phyloP scores from a whole-genome alignment of 306 rosid species.

The Cucurbita ficifolia region DNA sequence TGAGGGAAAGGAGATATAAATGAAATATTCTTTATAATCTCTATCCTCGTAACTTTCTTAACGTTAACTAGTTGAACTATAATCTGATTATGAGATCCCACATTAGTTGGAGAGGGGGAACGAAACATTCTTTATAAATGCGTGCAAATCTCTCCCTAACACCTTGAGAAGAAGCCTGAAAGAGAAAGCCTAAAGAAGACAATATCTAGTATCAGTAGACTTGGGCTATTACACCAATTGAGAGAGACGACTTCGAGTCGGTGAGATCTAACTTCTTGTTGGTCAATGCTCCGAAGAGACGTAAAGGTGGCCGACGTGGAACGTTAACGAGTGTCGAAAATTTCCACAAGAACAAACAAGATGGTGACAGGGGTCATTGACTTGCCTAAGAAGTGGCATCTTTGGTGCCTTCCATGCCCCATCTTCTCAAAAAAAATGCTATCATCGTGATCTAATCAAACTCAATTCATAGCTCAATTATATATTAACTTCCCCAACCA shows the following conservation, averaged over 20 bases:
- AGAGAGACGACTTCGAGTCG: background rate
- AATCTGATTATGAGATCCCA: too few relatives aligned
- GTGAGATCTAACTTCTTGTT: background rate
- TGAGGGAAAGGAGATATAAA: too few relatives aligned
- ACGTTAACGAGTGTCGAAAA: background rate
- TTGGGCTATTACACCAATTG: too few relatives aligned
- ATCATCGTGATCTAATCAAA: background rate
- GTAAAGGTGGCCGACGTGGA: background rate
- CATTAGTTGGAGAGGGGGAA: too few relatives aligned
- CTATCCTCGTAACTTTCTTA: too few relatives aligned
- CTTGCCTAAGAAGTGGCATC: background rate
- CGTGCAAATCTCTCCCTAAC: too few relatives aligned
- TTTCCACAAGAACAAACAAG: background rate
- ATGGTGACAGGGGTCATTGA: background rate
- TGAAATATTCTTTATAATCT: too few relatives aligned
- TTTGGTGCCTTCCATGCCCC: background rate
- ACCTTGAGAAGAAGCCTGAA: too few relatives aligned
- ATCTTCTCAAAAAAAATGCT: background rate
- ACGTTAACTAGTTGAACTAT: too few relatives aligned
- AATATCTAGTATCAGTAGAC: too few relatives aligned
- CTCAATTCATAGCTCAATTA: background rate
- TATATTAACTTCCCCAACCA: slow-evolving; percentile 1
- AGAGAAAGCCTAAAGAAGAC: too few relatives aligned
- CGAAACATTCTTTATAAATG: too few relatives aligned
- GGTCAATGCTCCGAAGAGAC: background rate